These are phyloP conservation scores for Candida silvicultrix DNA, from an alignment of 805 yeast genomes.

Conservation along the genomic window DNA sequence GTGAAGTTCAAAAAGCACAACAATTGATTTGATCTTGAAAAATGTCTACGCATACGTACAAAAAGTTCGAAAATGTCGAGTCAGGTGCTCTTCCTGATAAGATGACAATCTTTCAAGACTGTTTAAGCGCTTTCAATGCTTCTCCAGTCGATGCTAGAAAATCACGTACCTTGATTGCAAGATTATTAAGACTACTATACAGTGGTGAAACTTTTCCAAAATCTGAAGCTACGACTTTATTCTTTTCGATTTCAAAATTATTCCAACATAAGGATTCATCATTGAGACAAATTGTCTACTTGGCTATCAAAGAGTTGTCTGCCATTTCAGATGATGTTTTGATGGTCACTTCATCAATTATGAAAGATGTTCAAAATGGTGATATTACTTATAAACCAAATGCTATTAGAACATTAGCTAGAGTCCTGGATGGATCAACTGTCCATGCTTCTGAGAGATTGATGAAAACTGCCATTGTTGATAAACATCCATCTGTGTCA, in stretches of 20 bases:
- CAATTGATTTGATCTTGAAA: slow-evolving; percentile 4
- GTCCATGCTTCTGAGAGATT: slow-evolving; percentile 91
- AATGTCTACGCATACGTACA: slow-evolving; percentile 82
- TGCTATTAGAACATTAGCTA: slow-evolving; percentile 86
- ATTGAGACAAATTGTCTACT: slow-evolving; percentile 87
- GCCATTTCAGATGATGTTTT: slow-evolving; percentile 82
- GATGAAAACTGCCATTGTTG: slow-evolving; percentile 89
- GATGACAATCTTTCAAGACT: slow-evolving; percentile 96
- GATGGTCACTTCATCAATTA: slow-evolving; percentile 96
- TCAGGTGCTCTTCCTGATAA: slow-evolving; percentile 76
- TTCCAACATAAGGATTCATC: slow-evolving; percentile 88
- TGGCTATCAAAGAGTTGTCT: slow-evolving; percentile 89
- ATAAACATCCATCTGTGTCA: slow-evolving; percentile 77
- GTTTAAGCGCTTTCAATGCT: slow-evolving; percentile 87
- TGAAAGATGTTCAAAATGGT: slow-evolving; percentile 95
- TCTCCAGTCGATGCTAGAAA: slow-evolving; percentile 83
- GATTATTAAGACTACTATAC: slow-evolving; percentile 74
- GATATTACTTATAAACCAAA: slow-evolving; percentile 85
- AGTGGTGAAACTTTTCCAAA: slow-evolving; percentile 84
- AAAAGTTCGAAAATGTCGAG: slow-evolving; percentile 74
- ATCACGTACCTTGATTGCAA: slow-evolving; percentile 77
- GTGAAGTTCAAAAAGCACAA: background rate
- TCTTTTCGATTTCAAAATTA: slow-evolving; percentile 88
- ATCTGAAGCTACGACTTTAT: slow-evolving; percentile 85
- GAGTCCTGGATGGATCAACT: slow-evolving; percentile 85